Evolutionary conservation across 352 stramenopile species (phyloP), one percentile per base, ranked within the genome.

Genomic region (Phytophthora meadii): DNA sequence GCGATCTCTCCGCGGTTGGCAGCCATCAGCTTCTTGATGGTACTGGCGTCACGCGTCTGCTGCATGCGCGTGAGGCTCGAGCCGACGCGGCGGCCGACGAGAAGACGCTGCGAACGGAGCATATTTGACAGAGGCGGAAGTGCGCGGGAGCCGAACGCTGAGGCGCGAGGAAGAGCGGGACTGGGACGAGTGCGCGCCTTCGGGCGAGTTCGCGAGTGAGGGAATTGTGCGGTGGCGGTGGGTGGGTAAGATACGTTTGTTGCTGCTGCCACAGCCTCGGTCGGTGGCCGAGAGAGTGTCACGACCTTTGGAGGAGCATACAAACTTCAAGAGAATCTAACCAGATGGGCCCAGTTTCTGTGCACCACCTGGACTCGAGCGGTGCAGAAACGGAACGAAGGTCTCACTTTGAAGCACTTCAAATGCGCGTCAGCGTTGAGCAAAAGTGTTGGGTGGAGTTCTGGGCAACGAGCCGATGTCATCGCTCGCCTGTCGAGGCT

Each of bases 1-100:
- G 97, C 97, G 78, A 99, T 99, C 77, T 99, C 98, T 32, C 97
- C 98, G 30, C 98, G 94, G 84, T 99, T 99, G 32, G 97, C 97
- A 8, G 95, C 95, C 87, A 99, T 89, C 45, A 99, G 72, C 73
- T 99, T 99, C 53, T 95, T 95, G 79, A 99, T 94, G 37, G 76
- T 87, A 70, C 80, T 84, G 57, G 81, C 79, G 65, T 89, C 76
- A 50, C 82, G 82, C 54, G 71, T 72, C 61, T 76, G 39, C 37
- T 73, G 49, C 51, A 63, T 25, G 58, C 60, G 62, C 42, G 54
- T 51, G 53, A 73, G 65, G 54, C 47, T 65, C 2, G 56, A 49
- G 37, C 56, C 54, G 40, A 64, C 15, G 41, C 56, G 62, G 34
- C 67, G 72, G 37, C 45, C 36, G 40, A 70, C 50, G 19, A 76